phyloP scores from a whole-genome alignment of 176 grass and related monocot species.

The Chrysopogon serrulatus region DNA sequence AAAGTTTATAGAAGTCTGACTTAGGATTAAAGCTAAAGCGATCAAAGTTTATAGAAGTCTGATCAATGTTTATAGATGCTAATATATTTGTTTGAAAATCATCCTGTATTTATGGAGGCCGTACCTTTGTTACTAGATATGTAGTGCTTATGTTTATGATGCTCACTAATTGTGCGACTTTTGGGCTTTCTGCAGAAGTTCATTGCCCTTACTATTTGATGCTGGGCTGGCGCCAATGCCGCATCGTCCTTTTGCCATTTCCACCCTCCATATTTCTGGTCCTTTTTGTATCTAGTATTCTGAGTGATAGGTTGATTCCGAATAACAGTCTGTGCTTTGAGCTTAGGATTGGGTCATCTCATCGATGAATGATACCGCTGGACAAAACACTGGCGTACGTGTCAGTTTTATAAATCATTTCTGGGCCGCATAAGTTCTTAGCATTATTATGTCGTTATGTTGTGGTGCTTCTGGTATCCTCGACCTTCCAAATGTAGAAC shows the following conservation, averaged over 20 bases:
- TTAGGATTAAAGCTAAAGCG: background rate
- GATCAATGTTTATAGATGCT: too few species aligned
- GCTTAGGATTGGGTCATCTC: background rate
- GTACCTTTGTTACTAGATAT: background rate
- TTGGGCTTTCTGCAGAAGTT: slow-evolving; percentile 33
- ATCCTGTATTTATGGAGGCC: background rate
- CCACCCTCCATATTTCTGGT: background rate
- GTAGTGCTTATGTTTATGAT: background rate
- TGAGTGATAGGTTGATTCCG: slow-evolving; percentile 11
- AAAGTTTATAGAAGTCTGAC: too few species aligned
- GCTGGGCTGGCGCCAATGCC: slow-evolving; percentile 30
- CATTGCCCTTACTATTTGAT: slow-evolving; percentile 48
- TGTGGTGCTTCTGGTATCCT: background rate
- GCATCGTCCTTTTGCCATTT: slow-evolving; percentile 7
- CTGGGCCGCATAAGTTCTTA: background rate
- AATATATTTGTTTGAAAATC: background rate
- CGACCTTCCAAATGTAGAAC: background rate
- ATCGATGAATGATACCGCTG: background rate
- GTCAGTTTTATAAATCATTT: slow-evolving; percentile 25
- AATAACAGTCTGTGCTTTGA: slow-evolving; percentile 40
- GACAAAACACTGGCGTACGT: background rate
- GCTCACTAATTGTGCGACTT: background rate
- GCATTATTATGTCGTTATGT: too few species aligned
- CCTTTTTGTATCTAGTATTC: slow-evolving; percentile 38
- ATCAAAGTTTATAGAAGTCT: too few species aligned